Base-by-base conservation (phyloP, 1,284 basidiomycete genomes). In the Cystobasidium pallidum region DNA sequence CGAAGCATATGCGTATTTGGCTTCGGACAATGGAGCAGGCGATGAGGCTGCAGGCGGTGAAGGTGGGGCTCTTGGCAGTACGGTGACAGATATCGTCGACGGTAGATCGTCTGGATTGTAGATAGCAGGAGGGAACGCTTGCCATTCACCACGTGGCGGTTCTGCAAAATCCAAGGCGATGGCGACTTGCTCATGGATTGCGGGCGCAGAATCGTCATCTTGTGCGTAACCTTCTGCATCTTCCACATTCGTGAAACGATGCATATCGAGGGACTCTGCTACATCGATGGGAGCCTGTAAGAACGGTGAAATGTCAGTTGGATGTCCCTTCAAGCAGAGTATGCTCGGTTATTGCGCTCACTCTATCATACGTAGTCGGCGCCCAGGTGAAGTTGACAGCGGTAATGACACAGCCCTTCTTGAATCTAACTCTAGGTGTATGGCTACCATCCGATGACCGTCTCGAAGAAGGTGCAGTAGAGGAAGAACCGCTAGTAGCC, bases 321-420 rank as follows among this genome's bases (percentile, higher is more conserved):
- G n/a, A n/a, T n/a, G n/a, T n/a, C n/a, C n/a, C n/a, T n/a, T n/a
- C n/a, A n/a, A n/a, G n/a, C n/a, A n/a, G n/a, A n/a, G n/a, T n/a
- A 39, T 13, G 13, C 36, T 39, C 7, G 32, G 17, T 26, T n/a
- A 8, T 3, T 30, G 8, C 2, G 51, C 68, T 71, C 36, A 71
- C 68, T 49, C 68, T 36, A 30, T 71, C 68, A 51, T 71, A 71
- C 26, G 68, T 59, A 30, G 45, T 41, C 11, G 68, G 57, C 11
- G 68, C 68, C 68, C 68, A 71, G 17, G 68, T 71, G 11, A 71
- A 39, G n/a, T 71, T 71, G 15, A 71, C 68, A 41, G 58, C 59
- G 1, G 68, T 71, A 45, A 71, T 71, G 45, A 71, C 68, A 47
- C 68, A 71, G 15, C 68, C 68, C 36, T 59, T 59, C 61, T 71